Conservation (phyloP, 1,284 basidiomycete genomes). For the Phylloboletellus chloephorus region DNA sequence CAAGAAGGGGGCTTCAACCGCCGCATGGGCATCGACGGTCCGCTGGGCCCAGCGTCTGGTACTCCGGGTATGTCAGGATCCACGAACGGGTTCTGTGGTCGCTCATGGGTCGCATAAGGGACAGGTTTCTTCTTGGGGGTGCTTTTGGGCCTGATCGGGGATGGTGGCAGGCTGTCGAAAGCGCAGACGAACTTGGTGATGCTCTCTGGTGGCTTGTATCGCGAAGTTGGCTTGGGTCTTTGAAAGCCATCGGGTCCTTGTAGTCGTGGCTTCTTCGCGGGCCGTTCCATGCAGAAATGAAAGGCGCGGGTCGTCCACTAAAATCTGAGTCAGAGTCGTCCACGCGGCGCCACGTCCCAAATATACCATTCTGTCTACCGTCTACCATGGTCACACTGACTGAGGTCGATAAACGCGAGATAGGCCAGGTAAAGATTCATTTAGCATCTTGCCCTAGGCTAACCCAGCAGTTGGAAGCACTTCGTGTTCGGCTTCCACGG, state of each 20-base stretch:
- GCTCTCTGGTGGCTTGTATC: constrained; percentile 28
- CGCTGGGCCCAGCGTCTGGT: constrained; percentile 17
- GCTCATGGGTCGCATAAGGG: constrained; percentile 9
- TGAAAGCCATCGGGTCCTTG: constrained; percentile 30
- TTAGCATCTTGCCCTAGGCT: neutral
- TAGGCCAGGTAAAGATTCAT: constrained; percentile 45
- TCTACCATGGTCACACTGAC: constrained; percentile 28
- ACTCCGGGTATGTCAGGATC: constrained; percentile 5
- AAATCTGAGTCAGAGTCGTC: constrained; percentile 4
- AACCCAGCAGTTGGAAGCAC: constrained; percentile 39
- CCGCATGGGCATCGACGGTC: constrained; percentile 5
- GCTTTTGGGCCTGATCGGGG: constrained; percentile 1
- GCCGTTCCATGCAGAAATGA: constrained; percentile 19
- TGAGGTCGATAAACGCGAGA: constrained; percentile 41
- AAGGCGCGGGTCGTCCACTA: neutral
- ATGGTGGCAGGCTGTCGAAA: constrained; percentile 16
- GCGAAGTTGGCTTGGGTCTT: constrained; percentile 21
- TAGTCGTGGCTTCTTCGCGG: constrained; percentile 23
- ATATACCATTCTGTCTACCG: too few relatives aligned
- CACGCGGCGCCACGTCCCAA: constrained; percentile 2
- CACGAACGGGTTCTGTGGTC: constrained; percentile 23
- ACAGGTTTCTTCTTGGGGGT: constrained; percentile 9
- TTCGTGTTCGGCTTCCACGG: constrained; percentile 69
- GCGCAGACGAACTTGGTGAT: constrained; percentile 30
- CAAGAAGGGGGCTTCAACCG: constrained; percentile 6